phyloP scores from a whole-genome alignment of 208 protist genomes.

The Naegleria lovaniensis region DNA sequence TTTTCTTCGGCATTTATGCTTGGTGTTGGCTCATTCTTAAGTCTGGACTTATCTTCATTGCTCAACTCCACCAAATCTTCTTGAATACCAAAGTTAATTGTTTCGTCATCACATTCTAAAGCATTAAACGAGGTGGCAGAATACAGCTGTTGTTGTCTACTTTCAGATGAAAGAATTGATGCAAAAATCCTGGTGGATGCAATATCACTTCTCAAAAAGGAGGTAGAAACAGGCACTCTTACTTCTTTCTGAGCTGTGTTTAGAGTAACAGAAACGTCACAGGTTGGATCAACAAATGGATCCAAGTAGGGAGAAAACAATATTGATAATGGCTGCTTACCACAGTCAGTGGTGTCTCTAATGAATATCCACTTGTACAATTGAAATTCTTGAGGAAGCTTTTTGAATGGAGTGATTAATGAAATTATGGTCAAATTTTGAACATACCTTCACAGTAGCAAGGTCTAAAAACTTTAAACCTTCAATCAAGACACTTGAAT shows the following conservation, averaged over 20 bases:
- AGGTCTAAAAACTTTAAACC: constrained; percentile 5
- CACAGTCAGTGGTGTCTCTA: not conserved
- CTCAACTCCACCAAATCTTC: not conserved
- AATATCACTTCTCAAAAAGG: not conserved
- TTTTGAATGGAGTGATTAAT: no score
- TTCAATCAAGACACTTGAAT: not conserved
- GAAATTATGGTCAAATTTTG: no score
- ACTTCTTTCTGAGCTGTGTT: not conserved
- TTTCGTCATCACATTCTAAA: not conserved
- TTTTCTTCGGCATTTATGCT: not conserved
- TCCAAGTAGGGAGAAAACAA: not conserved
- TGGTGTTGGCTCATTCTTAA: not conserved
- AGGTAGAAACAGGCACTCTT: not conserved
- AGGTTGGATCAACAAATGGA: not conserved
- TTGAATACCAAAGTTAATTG: not conserved
- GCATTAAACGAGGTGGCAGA: not conserved
- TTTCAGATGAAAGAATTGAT: not conserved
- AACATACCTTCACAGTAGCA: not conserved
- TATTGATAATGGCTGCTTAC: not conserved
- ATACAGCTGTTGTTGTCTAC: not conserved
- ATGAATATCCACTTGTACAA: constrained; percentile 27
- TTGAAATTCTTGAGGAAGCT: not conserved
- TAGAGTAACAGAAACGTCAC: not conserved
- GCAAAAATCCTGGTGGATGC: not conserved
- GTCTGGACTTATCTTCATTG: not conserved